Percentiles rank a stretch among this genome's conserved stretches.
phyloP scores from a whole-genome alignment of 805 yeast species.

The Yamadazyma kitorensis region DNA sequence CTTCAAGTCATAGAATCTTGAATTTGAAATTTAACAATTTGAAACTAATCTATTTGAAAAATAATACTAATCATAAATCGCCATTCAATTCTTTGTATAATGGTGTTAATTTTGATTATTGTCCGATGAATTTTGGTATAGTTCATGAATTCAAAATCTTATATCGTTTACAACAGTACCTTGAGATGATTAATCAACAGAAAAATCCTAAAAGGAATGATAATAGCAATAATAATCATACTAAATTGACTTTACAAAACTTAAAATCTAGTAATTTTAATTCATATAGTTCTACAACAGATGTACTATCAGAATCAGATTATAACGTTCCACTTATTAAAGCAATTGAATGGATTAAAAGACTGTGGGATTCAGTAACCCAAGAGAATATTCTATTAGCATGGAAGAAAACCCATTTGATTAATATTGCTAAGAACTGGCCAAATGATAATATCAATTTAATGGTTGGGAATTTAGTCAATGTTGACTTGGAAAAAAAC shows the following conservation, averaged over 20 bases:
- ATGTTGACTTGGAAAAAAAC: slow-evolving; percentile 16
- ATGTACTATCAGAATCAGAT: slow-evolving; percentile 36
- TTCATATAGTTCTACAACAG: slow-evolving; percentile 14
- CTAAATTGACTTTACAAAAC: slow-evolving; percentile 1
- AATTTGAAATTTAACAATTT: slow-evolving; percentile 38
- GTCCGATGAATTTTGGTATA: slow-evolving; percentile 65
- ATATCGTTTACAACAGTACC: slow-evolving; percentile 57
- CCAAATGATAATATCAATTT: slow-evolving; percentile 13
- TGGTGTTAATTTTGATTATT: slow-evolving; percentile 50
- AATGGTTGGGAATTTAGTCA: slow-evolving; percentile 1
- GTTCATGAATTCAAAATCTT: slow-evolving; percentile 58
- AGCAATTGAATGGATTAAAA: slow-evolving; percentile 56
- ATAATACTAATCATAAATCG: slow-evolving; percentile 36
- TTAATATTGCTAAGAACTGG: slow-evolving; percentile 29
- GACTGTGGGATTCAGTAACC: slow-evolving; percentile 50
- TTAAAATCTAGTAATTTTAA: slow-evolving; percentile 7
- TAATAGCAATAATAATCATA: not conserved
- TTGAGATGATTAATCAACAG: slow-evolving; percentile 40
- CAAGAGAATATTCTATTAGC: slow-evolving; percentile 29
- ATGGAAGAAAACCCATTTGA: slow-evolving; percentile 35
- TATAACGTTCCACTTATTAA: slow-evolving; percentile 51
- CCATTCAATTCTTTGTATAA: slow-evolving; percentile 32
- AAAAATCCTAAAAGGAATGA: slow-evolving; percentile 8
- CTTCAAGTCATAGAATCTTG: slow-evolving; percentile 57
- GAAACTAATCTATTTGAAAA: slow-evolving; percentile 34